Percentiles rank a stretch among this genome's conserved stretches.
Evolutionary conservation across 495 filamentous ascomycete species (phyloP).

Genomic region (Letharia columbiana): DNA sequence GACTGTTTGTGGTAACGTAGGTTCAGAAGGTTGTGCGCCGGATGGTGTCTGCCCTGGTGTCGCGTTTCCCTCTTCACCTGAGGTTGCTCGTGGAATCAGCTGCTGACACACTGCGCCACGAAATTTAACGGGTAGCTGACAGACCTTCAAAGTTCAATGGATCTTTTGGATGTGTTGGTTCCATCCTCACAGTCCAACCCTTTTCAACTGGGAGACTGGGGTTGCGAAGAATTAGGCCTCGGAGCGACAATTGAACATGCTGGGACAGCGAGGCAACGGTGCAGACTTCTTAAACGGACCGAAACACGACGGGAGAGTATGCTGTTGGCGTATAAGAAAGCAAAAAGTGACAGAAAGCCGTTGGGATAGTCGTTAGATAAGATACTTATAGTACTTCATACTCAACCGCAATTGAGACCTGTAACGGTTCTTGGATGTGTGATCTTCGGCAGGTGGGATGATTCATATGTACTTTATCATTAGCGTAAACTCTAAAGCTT

Average conservation of each 20-base stretch:
- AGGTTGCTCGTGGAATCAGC: slow-evolving; percentile 12
- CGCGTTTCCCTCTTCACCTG: slow-evolving; percentile 24
- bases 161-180: neutral
- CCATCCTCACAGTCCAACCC: neutral
- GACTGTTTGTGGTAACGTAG: slow-evolving; percentile 45
- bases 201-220: neutral
- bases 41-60: slow-evolving; percentile 16
- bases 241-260: slow-evolving; percentile 2
- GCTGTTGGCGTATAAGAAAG: neutral
- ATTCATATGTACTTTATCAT: neutral
- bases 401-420: neutral
- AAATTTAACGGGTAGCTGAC: neutral
- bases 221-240: slow-evolving; percentile 2
- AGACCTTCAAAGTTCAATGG: slow-evolving; percentile 4
- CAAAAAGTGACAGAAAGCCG: neutral
- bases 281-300: neutral
- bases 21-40: slow-evolving; percentile 2
- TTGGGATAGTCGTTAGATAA: neutral
- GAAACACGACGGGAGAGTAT: neutral
- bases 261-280: slow-evolving; percentile 3
- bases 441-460: neutral
- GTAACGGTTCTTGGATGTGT: neutral
- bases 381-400: neutral
- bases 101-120: slow-evolving; percentile 8
- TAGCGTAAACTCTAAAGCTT: neutral